Base-by-base conservation (phyloP, 1,284 basidiomycete genomes). In the Ceratobasidium sp. region DNA sequence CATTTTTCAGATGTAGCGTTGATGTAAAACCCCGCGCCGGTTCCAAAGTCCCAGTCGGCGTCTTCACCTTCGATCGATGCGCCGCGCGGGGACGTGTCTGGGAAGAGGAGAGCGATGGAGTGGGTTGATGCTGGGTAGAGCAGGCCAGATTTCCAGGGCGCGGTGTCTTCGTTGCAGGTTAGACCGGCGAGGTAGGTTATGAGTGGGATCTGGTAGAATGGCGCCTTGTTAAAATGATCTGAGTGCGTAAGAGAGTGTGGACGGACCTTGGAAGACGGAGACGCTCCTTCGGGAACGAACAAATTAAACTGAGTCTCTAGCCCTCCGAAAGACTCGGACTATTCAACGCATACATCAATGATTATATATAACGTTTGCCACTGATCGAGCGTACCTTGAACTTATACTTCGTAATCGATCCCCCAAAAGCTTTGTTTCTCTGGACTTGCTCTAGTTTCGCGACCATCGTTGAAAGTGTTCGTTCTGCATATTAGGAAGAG, bases 91-190 rank as follows among this genome's bases (percentile, higher is more conserved):
- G 94, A 96, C 0, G 98, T 99, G 84, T 99, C 98, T 0, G 98
- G 96, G 84, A 98, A 98, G 56, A 99, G 91, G 66, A 99, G 86
- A 0, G 97, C 97, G 78, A 99, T 93, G 3, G 93, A 93, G 82
- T 96, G 91, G 48, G 90, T 87, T 1, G 94, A 90, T 0, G 96
- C 96, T 40, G 92, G 90, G 40, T 91, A 89, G 66, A 97, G 86
- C 85, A 98, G 95, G 10, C 90, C 90, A 38, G 94, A 96, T 84
- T 98, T 98, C 85, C 96, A 95, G 0, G 96, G 91, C 93, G 92
- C 97, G 78, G 95, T 99, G 84, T 99, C 97, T 84, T 99, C 98
- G 17, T 92, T 99, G 86, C 98, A 99, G 0, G 95, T 96, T 77
- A 99, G 85, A 2, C 97, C 97, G 2, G 97, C 92, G 64, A 99